A percentile compares a stretch with the other conserved stretches of the same genome.
Evolutionary conservation across 2,329 filamentous ascomycete genomes (phyloP).

Genomic region (Coniochaeta ligniaria): DNA sequence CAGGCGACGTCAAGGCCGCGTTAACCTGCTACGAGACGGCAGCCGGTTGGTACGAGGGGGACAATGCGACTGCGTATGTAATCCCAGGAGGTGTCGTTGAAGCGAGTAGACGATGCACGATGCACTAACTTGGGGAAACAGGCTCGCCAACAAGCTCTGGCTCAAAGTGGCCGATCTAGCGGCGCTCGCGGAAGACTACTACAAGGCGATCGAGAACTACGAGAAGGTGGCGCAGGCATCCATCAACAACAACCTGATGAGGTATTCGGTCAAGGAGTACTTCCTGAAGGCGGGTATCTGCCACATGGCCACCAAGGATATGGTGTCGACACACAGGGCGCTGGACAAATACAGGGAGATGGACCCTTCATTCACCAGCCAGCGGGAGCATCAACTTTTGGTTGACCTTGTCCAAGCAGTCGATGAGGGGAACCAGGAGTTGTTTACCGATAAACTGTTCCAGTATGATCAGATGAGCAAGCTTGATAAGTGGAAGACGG

Average conservation of each 20-base stretch:
- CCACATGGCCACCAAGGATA: slow-evolving; percentile 66
- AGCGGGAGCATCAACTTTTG: slow-evolving; percentile 76
- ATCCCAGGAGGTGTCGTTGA: not conserved
- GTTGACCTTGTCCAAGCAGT: slow-evolving; percentile 69
- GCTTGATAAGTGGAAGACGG: slow-evolving; percentile 96
- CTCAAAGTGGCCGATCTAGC: slow-evolving; percentile 87
- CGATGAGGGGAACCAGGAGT: slow-evolving; percentile 71
- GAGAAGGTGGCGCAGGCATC: slow-evolving; percentile 75
- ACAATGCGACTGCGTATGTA: slow-evolving; percentile 74
- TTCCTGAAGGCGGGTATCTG: slow-evolving; percentile 91
- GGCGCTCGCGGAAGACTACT: slow-evolving; percentile 76
- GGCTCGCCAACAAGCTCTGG: slow-evolving; percentile 86
- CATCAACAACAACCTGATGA: slow-evolving; percentile 87
- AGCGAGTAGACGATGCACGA: not conserved
- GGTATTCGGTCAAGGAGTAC: slow-evolving; percentile 92
- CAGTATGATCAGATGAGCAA: slow-evolving; percentile 89
- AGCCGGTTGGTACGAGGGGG: slow-evolving; percentile 81
- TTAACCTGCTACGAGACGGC: slow-evolving; percentile 79
- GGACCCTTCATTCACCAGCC: slow-evolving; percentile 68
- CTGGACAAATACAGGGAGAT: slow-evolving; percentile 76
- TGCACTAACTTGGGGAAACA: slow-evolving; percentile 23
- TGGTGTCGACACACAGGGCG: slow-evolving; percentile 71
- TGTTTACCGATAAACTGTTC: slow-evolving; percentile 79
- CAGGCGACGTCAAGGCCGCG: slow-evolving; percentile 71
- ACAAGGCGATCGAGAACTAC: slow-evolving; percentile 72